These are phyloP conservation scores for Orychophragmus violaceus DNA, from an alignment of 345 rosid species.

Conservation along the genomic window DNA sequence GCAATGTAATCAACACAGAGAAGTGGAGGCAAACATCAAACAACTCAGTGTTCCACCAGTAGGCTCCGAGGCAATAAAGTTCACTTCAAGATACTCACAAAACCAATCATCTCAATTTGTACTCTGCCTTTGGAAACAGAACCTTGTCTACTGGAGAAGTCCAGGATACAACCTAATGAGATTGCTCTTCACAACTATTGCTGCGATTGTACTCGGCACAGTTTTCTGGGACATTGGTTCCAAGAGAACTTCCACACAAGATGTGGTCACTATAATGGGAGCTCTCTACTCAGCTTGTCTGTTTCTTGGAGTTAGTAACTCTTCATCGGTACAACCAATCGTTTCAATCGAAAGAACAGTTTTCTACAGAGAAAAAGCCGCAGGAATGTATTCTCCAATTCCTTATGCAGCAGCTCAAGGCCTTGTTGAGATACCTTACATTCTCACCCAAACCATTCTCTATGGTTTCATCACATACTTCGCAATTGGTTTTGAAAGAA, in stretches of 20 bases:
- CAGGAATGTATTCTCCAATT: conserved; percentile 76
- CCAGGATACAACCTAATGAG: conserved; percentile 77
- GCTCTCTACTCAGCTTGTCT: conserved; percentile 77
- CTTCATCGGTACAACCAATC: conserved; percentile 86
- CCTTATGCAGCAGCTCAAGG: conserved; percentile 88
- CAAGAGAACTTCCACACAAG: conserved; percentile 51
- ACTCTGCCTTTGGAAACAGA: conserved; percentile 74
- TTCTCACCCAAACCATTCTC: conserved; percentile 57
- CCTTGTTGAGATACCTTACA: conserved; percentile 85
- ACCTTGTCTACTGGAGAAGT: conserved; percentile 93
- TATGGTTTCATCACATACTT: conserved; percentile 78
- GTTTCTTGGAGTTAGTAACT: conserved; percentile 81
- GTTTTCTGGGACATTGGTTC: conserved; percentile 78
- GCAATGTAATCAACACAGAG: conserved; percentile 34
- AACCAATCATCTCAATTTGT: conserved; percentile 44
- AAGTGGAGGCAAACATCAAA: conserved; percentile 57
- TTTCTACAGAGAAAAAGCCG: conserved; percentile 87
- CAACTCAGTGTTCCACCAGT: conserved; percentile 50
- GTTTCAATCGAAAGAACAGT: conserved; percentile 86
- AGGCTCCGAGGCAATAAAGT: conserved; percentile 58
- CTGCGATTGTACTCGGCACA: conserved; percentile 67
- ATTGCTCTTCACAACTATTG: conserved; percentile 45
- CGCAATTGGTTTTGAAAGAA: conserved; percentile 73
- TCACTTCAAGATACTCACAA: conserved; percentile 52
- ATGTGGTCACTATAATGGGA: conserved; percentile 63